A percentile compares a stretch with the other conserved stretches of the same genome.
phyloP scores from a whole-genome alignment of 2,329 filamentous ascomycete genomes.

The Neocatenulostroma microsporum region DNA sequence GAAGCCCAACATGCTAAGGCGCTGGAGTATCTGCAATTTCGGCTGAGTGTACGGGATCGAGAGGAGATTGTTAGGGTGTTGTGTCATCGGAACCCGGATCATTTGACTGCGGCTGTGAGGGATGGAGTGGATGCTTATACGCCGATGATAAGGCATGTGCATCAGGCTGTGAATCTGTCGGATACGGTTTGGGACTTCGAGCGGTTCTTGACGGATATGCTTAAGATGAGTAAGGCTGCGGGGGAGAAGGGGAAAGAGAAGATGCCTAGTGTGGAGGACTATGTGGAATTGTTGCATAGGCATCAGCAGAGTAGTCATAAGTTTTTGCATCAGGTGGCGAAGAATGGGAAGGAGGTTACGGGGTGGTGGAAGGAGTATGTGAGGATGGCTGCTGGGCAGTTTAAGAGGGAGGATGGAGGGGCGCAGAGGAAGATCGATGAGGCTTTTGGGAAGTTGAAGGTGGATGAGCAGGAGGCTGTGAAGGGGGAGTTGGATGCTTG shows the following conservation, averaged over 20 bases:
- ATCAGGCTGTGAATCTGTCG: constrained; percentile 63
- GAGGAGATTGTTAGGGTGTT: constrained; percentile 59
- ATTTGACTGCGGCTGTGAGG: constrained; percentile 60
- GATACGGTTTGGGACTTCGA: constrained; percentile 61
- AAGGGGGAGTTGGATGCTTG: constrained; percentile 52
- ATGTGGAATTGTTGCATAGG: constrained; percentile 56
- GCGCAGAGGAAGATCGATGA: constrained; percentile 36
- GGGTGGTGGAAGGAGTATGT: constrained; percentile 55
- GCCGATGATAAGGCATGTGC: constrained; percentile 63
- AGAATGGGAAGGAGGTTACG: constrained; percentile 59
- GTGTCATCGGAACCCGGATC: constrained; percentile 62
- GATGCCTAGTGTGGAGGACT: constrained; percentile 61
- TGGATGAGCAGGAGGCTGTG: constrained; percentile 41
- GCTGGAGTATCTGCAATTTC: constrained; percentile 61
- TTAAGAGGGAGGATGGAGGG: constrained; percentile 40
- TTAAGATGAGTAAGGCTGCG: constrained; percentile 45
- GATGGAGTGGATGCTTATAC: constrained; percentile 63
- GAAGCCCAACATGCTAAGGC: constrained; percentile 56
- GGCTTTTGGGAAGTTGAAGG: constrained; percentile 42
- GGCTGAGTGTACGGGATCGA: constrained; percentile 65
- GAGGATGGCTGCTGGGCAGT: constrained; percentile 50
- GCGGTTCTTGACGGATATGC: constrained; percentile 62
- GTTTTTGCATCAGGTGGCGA: constrained; percentile 62
- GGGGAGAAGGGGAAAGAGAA: constrained; percentile 24
- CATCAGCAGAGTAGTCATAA: constrained; percentile 58